phyloP scores from a whole-genome alignment of 495 filamentous ascomycete genomes.

The Penicillium egyptiacum region DNA sequence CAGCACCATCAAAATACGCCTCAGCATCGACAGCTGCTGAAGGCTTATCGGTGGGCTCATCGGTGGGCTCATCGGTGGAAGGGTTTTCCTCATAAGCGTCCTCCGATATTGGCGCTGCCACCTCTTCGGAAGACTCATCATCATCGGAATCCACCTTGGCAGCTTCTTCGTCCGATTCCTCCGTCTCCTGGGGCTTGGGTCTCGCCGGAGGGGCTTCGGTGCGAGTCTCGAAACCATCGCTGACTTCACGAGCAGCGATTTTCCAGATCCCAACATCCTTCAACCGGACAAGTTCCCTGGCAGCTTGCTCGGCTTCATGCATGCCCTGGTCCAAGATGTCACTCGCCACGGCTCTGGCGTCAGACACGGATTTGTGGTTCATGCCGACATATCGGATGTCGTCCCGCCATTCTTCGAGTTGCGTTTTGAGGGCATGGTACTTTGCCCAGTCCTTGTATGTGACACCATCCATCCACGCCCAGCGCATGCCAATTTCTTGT shows the following conservation, averaged over 20 bases:
- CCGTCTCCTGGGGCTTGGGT: slow-evolving; percentile 42
- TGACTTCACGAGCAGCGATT: slow-evolving; percentile 69
- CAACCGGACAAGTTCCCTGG: slow-evolving; percentile 76
- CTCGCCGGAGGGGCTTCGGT: slow-evolving; percentile 46
- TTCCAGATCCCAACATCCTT: slow-evolving; percentile 90
- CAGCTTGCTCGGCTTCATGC: slow-evolving; percentile 73
- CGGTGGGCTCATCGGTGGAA: not conserved
- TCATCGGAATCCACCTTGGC: slow-evolving; percentile 2
- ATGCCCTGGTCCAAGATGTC: slow-evolving; percentile 76
- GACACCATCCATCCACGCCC: slow-evolving; percentile 94
- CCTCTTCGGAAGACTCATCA: slow-evolving; percentile 19
- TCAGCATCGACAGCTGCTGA: not conserved
- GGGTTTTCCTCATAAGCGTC: slow-evolving; percentile 7
- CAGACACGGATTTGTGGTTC: slow-evolving; percentile 67
- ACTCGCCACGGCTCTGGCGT: slow-evolving; percentile 66
- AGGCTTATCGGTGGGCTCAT: not conserved
- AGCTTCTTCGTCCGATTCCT: slow-evolving; percentile 36
- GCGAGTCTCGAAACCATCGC: slow-evolving; percentile 70
- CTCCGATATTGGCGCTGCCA: not conserved
- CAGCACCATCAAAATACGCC: not conserved
- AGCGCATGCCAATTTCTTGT: slow-evolving; percentile 95
- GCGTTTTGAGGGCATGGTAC: slow-evolving; percentile 80
- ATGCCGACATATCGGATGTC: slow-evolving; percentile 71
- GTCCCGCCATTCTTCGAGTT: slow-evolving; percentile 81
- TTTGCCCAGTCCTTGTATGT: slow-evolving; percentile 96